These are phyloP conservation scores for Fusarium duplospermum DNA, from an alignment of 2,329 filamentous ascomycete genomes.

Conservation along the genomic window DNA sequence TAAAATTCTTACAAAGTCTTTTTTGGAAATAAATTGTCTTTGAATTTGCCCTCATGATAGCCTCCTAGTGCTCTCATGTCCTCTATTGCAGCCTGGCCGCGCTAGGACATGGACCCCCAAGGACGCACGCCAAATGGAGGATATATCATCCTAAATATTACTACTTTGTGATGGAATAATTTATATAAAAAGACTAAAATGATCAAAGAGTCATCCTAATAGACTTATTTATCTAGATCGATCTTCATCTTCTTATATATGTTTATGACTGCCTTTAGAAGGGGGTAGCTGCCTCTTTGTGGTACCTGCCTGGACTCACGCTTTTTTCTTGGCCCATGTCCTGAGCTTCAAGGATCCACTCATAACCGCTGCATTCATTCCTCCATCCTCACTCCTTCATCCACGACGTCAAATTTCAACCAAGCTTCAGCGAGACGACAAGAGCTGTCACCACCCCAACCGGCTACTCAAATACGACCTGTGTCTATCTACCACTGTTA, in stretches of 20 bases:
- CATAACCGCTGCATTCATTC: slow-evolving; percentile 16
- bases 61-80: not conserved
- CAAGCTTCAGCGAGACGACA: slow-evolving; percentile 12
- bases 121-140: too few relatives aligned
- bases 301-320: not conserved
- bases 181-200: not conserved
- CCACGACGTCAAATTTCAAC: slow-evolving; percentile 20
- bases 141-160: not conserved
- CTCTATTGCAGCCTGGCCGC: not conserved
- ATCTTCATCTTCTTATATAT: too few relatives aligned
- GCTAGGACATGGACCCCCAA: not conserved
- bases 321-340: not conserved
- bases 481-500: not conserved
- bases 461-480: not conserved
- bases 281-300: not conserved
- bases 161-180: not conserved
- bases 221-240: not conserved
- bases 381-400: slow-evolving; percentile 32
- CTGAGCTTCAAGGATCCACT: slow-evolving; percentile 35
- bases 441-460: not conserved
- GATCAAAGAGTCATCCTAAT: not conserved
- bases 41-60: not conserved
- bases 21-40: not conserved
- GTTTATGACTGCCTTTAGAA: not conserved
- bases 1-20: slow-evolving; percentile 15